A percentile compares a stretch with the other conserved stretches of the same genome.
Conservation (phyloP, 495 filamentous ascomycete species). For the Penicillium turbatum region DNA sequence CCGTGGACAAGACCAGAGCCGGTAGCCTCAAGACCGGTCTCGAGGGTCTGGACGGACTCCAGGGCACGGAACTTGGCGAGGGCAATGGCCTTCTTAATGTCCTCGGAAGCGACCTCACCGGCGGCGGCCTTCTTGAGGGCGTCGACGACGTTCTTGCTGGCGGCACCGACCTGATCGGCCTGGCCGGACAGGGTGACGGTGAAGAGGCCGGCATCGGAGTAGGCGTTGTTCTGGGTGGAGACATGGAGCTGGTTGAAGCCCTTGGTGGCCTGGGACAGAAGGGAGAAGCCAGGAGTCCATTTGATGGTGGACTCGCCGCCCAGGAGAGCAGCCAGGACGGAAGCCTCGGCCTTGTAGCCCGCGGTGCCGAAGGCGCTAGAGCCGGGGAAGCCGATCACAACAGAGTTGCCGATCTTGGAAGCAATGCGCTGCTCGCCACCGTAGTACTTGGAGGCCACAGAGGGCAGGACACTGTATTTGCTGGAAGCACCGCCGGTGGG, state of each 20-base stretch:
- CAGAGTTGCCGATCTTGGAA: slow-evolving; percentile 64
- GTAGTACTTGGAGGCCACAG: slow-evolving; percentile 70
- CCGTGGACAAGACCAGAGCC: slow-evolving; percentile 75
- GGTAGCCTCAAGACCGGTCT: slow-evolving; percentile 63
- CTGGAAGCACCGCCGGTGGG: slow-evolving; percentile 35
- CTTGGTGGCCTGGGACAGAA: slow-evolving; percentile 73
- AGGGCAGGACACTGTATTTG: slow-evolving; percentile 39
- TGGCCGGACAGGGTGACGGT: slow-evolving; percentile 71
- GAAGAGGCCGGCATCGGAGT: slow-evolving; percentile 92
- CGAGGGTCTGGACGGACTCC: slow-evolving; percentile 71
- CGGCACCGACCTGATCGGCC: slow-evolving; percentile 61
- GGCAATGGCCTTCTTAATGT: slow-evolving; percentile 84
- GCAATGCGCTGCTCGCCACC: slow-evolving; percentile 92
- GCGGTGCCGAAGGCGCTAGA: slow-evolving; percentile 67
- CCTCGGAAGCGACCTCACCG: slow-evolving; percentile 72
- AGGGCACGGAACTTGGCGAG: slow-evolving; percentile 91
- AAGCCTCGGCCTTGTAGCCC: slow-evolving; percentile 81
- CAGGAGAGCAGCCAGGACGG: slow-evolving; percentile 83
- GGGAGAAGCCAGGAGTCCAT: slow-evolving; percentile 89
- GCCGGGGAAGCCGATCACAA: slow-evolving; percentile 90
- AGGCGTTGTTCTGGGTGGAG: slow-evolving; percentile 70
- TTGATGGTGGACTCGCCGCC: slow-evolving; percentile 90
- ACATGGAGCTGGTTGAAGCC: slow-evolving; percentile 60
- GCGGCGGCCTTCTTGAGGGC: slow-evolving; percentile 72
- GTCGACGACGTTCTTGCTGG: slow-evolving; percentile 62